Percentiles rank a stretch among this genome's conserved stretches.
These are phyloP conservation scores for Canavalia gladiata DNA, from an alignment of 306 rosid genomes.

Conservation along the genomic window DNA sequence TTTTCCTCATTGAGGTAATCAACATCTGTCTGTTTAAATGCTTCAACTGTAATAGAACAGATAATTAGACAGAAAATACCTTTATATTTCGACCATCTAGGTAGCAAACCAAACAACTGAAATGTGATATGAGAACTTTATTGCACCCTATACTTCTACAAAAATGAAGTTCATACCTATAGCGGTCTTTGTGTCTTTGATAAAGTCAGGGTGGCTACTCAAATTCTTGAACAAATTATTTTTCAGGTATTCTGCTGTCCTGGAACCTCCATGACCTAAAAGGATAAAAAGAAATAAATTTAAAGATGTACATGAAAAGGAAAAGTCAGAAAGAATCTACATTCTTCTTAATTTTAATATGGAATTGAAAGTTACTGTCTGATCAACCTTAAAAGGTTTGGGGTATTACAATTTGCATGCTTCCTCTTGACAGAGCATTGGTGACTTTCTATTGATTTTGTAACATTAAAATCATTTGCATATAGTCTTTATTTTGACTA, in stretches of 20 bases:
- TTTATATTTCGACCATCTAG: slow-evolving; percentile 42
- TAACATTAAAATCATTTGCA: neutral
- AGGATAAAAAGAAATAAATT: slow-evolving; percentile 30
- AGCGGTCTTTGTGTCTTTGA: slow-evolving; percentile 83
- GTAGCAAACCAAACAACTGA: slow-evolving; percentile 44
- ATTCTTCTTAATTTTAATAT: neutral
- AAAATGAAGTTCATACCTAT: slow-evolving; percentile 62
- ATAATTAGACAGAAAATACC: slow-evolving; percentile 28
- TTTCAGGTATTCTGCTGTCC: slow-evolving; percentile 87
- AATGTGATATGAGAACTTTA: slow-evolving; percentile 15
- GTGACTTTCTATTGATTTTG: slow-evolving; percentile 22
- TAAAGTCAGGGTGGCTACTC: slow-evolving; percentile 79
- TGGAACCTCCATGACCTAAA: slow-evolving; percentile 90
- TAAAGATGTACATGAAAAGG: slow-evolving; percentile 19
- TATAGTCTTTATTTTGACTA: neutral
- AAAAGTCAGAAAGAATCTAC: slow-evolving; percentile 26
- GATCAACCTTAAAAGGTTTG: slow-evolving; percentile 2
- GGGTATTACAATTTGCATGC: neutral
- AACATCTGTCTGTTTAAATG: slow-evolving; percentile 80
- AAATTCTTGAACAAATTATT: slow-evolving; percentile 80
- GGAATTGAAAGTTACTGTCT: slow-evolving; percentile 12
- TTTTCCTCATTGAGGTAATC: slow-evolving; percentile 85
- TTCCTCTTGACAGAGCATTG: slow-evolving; percentile 31
- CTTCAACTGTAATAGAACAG: slow-evolving; percentile 69
- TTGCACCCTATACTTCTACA: slow-evolving; percentile 7